Evolutionary conservation across 2,329 filamentous ascomycete species (phyloP), one percentile per base, ranked within the genome.

Genomic region (Botrytis fabae): DNA sequence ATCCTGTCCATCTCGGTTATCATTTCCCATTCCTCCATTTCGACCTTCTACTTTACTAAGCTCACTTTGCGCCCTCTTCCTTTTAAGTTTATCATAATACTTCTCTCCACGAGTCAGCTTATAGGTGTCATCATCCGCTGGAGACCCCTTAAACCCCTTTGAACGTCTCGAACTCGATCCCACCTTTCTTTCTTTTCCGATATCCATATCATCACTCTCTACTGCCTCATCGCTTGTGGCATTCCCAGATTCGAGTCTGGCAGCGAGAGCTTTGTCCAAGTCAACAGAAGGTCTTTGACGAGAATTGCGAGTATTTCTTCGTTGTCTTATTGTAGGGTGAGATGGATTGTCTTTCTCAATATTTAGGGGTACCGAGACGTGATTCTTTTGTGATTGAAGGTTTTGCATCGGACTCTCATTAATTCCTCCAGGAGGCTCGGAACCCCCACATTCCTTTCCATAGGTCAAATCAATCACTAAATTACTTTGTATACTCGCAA

Each of bases 221-320:
- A 28, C n/a, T 28, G 32, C 20, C 25, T n/a, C 10, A 6, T 22
- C 28, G 35, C 14, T 35, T n/a, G 32, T 66, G 18, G 22, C 51
- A 40, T 42, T 16, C 8, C 22, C 38, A n/a, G 38, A 20, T 28
- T 40, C 38, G 8, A 25, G 25, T 51, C 22, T 51, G 32, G 32
- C n/a, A 25, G 25, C 38, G 25, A 54, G 7, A 66, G 12, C 9
- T 20, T n/a, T 35, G 25, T 54, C 64, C 2, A 66, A 40, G 40
- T 66, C 44, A 28, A 66, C 25, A 1, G 46, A 66, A 38, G 32
- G 64, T 28, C 64, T 28, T 7, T 54, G 64, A 54, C 22, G 46
- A 40, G 64, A 66, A 40, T 32, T 51, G 46, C 46, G 32, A 2
- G 64, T 66, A 16, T 54, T 66, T 54, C 64, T 66, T 28, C 46